Conservation (phyloP, 2,329 filamentous ascomycete genomes). For the Epichloe sylvatica region DNA sequence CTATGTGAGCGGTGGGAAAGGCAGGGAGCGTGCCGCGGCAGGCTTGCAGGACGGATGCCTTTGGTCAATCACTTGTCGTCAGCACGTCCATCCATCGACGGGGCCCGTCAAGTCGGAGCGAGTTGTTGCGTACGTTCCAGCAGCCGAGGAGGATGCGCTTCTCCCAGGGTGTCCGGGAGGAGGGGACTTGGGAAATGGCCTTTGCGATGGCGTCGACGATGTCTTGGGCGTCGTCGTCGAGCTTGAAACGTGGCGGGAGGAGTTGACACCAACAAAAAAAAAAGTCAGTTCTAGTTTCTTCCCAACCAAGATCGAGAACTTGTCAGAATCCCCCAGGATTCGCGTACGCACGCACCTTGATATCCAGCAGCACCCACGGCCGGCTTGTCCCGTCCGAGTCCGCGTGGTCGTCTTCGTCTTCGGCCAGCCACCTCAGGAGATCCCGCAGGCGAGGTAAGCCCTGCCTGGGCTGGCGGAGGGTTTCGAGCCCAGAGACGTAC, state of each 20-base stretch:
- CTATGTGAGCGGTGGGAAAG: slow-evolving; percentile 46
- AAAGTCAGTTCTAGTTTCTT: too few species aligned
- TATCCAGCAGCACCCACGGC: slow-evolving; percentile 63
- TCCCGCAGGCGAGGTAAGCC: slow-evolving; percentile 62
- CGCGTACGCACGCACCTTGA: too few species aligned
- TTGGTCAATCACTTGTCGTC: too few species aligned
- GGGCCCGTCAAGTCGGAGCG: too few species aligned
- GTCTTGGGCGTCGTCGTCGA: slow-evolving; percentile 53
- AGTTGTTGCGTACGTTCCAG: too few species aligned
- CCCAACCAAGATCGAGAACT: too few species aligned
- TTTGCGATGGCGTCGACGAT: slow-evolving; percentile 55
- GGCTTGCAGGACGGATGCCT: too few species aligned
- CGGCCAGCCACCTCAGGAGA: slow-evolving; percentile 52
- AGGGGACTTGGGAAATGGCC: slow-evolving; percentile 40
- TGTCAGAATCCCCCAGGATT: too few species aligned
- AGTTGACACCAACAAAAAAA: slow-evolving; percentile 14
- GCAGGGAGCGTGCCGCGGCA: too few species aligned
- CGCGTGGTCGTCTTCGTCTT: neutral
- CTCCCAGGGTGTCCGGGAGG: too few species aligned
- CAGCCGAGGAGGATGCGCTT: too few species aligned
- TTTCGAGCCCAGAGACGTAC: slow-evolving; percentile 55
- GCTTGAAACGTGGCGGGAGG: slow-evolving; percentile 24
- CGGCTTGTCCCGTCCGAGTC: slow-evolving; percentile 30
- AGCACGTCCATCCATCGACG: too few species aligned
- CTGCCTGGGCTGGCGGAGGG: slow-evolving; percentile 51